Evolutionary conservation across 1,139 yeast species (phyloP).

Genomic region (Kazachstania sp.): DNA sequence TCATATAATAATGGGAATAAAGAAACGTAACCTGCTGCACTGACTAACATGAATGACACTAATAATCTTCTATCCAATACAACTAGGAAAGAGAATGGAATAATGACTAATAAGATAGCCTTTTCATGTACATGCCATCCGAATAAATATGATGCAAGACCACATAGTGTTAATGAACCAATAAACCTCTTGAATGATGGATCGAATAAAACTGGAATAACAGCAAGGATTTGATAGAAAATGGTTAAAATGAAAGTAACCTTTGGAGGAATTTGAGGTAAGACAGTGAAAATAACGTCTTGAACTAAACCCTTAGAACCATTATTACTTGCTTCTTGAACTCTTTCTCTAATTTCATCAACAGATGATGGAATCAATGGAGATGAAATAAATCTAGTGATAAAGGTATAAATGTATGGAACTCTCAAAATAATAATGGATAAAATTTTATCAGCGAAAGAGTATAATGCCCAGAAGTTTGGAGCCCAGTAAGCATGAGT

Average conservation of each 20-base stretch:
- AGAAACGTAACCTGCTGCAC: slow-evolving; percentile 78
- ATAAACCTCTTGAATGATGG: slow-evolving; percentile 74
- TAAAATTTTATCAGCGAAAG: slow-evolving; percentile 70
- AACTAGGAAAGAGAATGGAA: slow-evolving; percentile 78
- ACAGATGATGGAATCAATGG: slow-evolving; percentile 26
- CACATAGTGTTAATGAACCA: slow-evolving; percentile 83
- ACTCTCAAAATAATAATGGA: slow-evolving; percentile 42
- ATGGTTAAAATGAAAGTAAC: slow-evolving; percentile 70
- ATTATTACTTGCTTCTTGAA: slow-evolving; percentile 37
- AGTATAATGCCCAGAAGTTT: slow-evolving; percentile 89
- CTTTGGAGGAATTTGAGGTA: slow-evolving; percentile 74
- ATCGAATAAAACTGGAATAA: slow-evolving; percentile 63
- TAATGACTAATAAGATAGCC: slow-evolving; percentile 80
- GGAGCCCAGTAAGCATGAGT: slow-evolving; percentile 99
- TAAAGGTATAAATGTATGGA: slow-evolving; percentile 37
- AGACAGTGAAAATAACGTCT: slow-evolving; percentile 69
- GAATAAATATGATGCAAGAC: slow-evolving; percentile 80
- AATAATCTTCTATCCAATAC: slow-evolving; percentile 63
- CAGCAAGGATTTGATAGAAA: slow-evolving; percentile 67
- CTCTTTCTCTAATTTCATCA: slow-evolving; percentile 24
- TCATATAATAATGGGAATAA: slow-evolving; percentile 82
- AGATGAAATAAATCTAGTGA: slow-evolving; percentile 26
- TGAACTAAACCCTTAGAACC: slow-evolving; percentile 82
- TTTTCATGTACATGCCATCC: slow-evolving; percentile 99
- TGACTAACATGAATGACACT: slow-evolving; percentile 56